Conservation (phyloP, 345 rosid genomes). For the Eucalyptus guilfoylei region DNA sequence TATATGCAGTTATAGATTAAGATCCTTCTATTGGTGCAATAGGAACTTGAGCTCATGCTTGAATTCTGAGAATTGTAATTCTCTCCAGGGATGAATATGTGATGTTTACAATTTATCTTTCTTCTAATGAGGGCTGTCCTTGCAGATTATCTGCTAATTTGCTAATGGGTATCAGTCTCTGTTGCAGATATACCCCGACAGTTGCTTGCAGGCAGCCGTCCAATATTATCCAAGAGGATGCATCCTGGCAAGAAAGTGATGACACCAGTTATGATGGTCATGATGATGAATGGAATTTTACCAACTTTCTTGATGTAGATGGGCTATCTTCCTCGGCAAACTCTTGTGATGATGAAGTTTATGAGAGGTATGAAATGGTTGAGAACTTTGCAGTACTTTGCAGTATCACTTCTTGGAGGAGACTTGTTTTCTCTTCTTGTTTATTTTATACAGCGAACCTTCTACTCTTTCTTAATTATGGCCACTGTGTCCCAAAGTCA, state of each 20-base stretch:
- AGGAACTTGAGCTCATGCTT: not conserved
- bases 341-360: conserved; percentile 67
- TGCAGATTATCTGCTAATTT: not conserved
- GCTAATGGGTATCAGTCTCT: not conserved
- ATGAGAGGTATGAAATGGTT: conserved; percentile 37
- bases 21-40: not conserved
- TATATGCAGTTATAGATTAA: not conserved
- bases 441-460: not conserved
- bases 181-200: conserved; percentile 33
- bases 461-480: not conserved
- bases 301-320: conserved; percentile 64
- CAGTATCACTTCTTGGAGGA: not conserved
- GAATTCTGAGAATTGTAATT: not conserved
- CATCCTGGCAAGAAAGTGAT: conserved; percentile 22
- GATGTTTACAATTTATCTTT: not conserved
- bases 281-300: conserved; percentile 47
- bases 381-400: not conserved
- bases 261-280: conserved; percentile 30
- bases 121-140: not conserved
- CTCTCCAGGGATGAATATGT: not conserved
- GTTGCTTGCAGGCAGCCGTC: conserved; percentile 11
- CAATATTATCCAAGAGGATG: conserved; percentile 22
- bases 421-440: not conserved
- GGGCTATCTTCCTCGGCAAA: conserved; percentile 91
- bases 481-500: not conserved